Evolutionary conservation across 768 basidiomycete genomes (phyloP).

Genomic region (Lactarius psammicola): DNA sequence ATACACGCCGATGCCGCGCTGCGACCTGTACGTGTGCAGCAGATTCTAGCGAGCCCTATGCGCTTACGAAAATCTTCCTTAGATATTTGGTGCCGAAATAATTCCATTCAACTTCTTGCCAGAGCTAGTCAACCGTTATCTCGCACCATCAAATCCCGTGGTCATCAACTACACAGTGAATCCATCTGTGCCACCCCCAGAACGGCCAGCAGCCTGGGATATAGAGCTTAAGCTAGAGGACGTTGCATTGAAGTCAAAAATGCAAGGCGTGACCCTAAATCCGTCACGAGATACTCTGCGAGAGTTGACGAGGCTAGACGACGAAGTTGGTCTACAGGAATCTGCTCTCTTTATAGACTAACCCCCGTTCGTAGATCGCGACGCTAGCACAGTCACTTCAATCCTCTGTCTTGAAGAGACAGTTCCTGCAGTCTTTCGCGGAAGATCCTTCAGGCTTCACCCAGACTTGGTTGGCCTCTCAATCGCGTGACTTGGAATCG

Average conservation of each 20-base stretch:
- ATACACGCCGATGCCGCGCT: slow-evolving; percentile 70
- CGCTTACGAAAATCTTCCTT: slow-evolving; percentile 11
- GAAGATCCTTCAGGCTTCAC: slow-evolving; percentile 77
- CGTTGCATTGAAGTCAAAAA: slow-evolving; percentile 63
- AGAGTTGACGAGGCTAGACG: slow-evolving; percentile 72
- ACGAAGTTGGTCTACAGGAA: slow-evolving; percentile 59
- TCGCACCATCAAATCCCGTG: slow-evolving; percentile 76
- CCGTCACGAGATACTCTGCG: slow-evolving; percentile 69
- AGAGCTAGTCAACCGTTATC: slow-evolving; percentile 78
- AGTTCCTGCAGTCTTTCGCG: slow-evolving; percentile 82
- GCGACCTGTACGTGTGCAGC: slow-evolving; percentile 48
- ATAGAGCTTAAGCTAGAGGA: slow-evolving; percentile 90
- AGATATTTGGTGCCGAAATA: slow-evolving; percentile 73
- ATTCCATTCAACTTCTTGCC: slow-evolving; percentile 79
- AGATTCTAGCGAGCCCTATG: neutral
- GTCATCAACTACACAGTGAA: slow-evolving; percentile 75
- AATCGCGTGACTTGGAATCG: slow-evolving; percentile 86
- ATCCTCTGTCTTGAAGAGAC: slow-evolving; percentile 81
- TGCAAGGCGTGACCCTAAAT: slow-evolving; percentile 63
- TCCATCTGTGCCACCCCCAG: slow-evolving; percentile 59
- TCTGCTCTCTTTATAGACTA: neutral
- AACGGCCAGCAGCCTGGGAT: slow-evolving; percentile 69
- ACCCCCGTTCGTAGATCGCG: slow-evolving; percentile 56
- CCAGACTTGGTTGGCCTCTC: slow-evolving; percentile 88
- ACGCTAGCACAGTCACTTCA: slow-evolving; percentile 80